These are phyloP conservation scores for Aureobasidium sp. DNA, from an alignment of 2,329 filamentous ascomycete genomes.

Conservation along the genomic window DNA sequence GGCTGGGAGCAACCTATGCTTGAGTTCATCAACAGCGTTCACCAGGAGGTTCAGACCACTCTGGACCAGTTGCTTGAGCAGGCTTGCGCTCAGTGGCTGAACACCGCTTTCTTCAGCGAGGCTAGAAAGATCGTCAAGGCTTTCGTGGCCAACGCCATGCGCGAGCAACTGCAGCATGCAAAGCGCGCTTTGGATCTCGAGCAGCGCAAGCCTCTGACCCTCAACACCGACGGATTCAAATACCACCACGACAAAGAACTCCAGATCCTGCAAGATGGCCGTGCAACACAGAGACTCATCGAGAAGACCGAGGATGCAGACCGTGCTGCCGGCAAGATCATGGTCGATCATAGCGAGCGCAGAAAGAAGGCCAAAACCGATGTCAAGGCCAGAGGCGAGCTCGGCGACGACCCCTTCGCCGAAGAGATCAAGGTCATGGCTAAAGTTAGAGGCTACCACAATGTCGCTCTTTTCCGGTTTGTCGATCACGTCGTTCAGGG, in stretches of 20 bases:
- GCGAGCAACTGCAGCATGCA: conserved; percentile 23
- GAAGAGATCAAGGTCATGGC: conserved; percentile 56
- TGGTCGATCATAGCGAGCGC: conserved; percentile 21
- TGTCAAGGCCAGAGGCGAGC: conserved; percentile 25
- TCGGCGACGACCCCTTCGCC: conserved; percentile 53
- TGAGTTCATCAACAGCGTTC: conserved; percentile 26
- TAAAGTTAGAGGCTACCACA: conserved; percentile 62
- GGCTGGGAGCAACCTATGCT: conserved; percentile 27
- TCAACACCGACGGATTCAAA: conserved; percentile 22
- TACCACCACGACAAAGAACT: conserved; percentile 20
- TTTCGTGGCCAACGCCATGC: conserved; percentile 25
- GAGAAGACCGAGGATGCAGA: conserved; percentile 25
- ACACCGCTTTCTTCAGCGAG: conserved; percentile 26
- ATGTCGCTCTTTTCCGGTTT: too few relatives aligned
- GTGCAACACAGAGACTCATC: conserved; percentile 23
- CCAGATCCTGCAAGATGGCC: conserved; percentile 22
- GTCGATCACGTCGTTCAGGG: conserved; percentile 41
- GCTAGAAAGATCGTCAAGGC: conserved; percentile 23
- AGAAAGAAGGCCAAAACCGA: conserved; percentile 27
- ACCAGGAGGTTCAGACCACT: conserved; percentile 21
- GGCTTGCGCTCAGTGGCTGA: conserved; percentile 25
- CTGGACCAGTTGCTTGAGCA: conserved; percentile 19
- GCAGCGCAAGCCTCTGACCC: conserved; percentile 30
- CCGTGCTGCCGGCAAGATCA: conserved; percentile 18
- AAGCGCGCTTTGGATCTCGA: conserved; percentile 27